Base-by-base conservation (phyloP, 2,329 filamentous ascomycete species). In the Pseudogymnoascus sp. region DNA sequence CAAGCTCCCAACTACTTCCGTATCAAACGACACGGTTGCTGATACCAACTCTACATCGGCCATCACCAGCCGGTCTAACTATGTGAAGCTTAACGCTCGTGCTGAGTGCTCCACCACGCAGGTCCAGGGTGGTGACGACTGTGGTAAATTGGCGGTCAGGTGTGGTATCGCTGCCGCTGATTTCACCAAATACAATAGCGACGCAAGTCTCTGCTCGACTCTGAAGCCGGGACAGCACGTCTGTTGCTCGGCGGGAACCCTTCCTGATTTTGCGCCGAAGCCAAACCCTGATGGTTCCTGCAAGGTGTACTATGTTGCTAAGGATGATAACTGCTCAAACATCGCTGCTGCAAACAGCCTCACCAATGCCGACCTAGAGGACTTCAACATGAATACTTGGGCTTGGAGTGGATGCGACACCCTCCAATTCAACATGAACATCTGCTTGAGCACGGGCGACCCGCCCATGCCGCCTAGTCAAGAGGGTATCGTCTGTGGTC, bases 381-480 rank as follows among this genome's bases (percentile, higher is more conserved):
- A 63, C 0, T 75, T 72, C 55, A 81, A 81, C 65, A 73, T 68
- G 16, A 69, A 74, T 2, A 79, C 77, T 4, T 81, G 78, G 77
- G 75, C 71, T n/a, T 80, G 76, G 75, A 66, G 40, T 4, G 76
- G 75, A 5, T 81, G 79, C 65, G 59, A 66, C 1, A 59, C 68
- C 6, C 63, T 81, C 4, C 63, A 65, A 18, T 60, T 67, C 14
- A 71, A 71, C 1, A 38, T 62, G 1, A 69, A 68, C 11, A 75
- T 80, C 4, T 81, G 79, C 63, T 65, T 80, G 0, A 77, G 76
- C 63, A 65, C 67, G 0, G 79, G 79, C 3, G 64, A 62, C 1
- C 72, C 77, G 5, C 77, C 78, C 0, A 73, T 80, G 69, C 79
- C 79, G 1, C 69, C 74, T 1, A 63, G 70, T 1, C 65, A 78